Conservation (phyloP, 257 asterid species). For the Rehmannia glutinosa region DNA sequence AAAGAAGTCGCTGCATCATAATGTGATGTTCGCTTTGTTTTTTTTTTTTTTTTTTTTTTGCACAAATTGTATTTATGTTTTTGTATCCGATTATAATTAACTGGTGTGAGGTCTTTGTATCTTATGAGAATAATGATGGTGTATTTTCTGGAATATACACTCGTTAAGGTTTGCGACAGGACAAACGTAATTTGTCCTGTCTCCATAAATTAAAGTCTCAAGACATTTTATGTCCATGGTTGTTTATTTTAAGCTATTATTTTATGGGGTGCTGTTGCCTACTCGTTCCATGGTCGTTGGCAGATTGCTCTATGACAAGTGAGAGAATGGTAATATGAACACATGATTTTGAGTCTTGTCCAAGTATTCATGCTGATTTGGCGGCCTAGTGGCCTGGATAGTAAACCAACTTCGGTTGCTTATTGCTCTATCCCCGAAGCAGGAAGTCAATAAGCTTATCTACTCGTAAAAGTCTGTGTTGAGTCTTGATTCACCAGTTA, state of each 20-base stretch:
- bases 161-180: constrained; percentile 9
- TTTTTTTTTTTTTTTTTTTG: no score
- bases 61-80: no score
- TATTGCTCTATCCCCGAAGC: no score
- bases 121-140: neutral
- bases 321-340: no score
- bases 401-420: no score
- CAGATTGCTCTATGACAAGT: neutral
- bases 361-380: no score
- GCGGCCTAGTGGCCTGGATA: no score
- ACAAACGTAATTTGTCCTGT: neutral
- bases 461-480: no score
- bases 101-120: constrained; percentile 33
- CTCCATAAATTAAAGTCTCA: neutral
- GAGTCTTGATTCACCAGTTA: no score
- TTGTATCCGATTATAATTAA: constrained; percentile 12
- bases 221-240: neutral
- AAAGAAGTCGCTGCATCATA: constrained; percentile 66
- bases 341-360: no score
- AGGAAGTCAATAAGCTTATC: no score
- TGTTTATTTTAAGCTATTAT: neutral
- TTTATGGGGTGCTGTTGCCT: no score
- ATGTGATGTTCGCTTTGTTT: constrained; percentile 50
- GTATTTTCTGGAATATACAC: constrained; percentile 16
- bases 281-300: neutral